phyloP scores from a whole-genome alignment of 2,329 filamentous ascomycete genomes.

The Mollisiaceae sp. region DNA sequence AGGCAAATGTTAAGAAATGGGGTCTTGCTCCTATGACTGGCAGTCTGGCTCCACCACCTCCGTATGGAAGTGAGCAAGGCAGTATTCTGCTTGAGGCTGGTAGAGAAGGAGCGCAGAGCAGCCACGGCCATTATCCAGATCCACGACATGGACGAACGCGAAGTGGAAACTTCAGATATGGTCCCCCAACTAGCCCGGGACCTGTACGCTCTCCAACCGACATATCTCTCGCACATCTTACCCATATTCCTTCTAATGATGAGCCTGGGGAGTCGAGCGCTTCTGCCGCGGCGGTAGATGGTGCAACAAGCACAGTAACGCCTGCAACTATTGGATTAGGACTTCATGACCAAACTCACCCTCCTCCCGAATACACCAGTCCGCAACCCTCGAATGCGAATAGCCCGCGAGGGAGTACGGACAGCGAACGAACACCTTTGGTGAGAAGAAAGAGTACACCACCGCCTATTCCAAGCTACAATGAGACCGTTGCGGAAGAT shows the following conservation, averaged over 20 bases:
- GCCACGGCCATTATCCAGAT: constrained; percentile 47
- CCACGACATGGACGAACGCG: constrained; percentile 70
- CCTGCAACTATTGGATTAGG: constrained; percentile 30
- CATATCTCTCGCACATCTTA: constrained; percentile 88
- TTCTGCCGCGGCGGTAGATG: constrained; percentile 40
- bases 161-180: constrained; percentile 78
- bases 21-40: constrained; percentile 95
- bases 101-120: constrained; percentile 57
- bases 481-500: constrained; percentile 41
- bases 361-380: constrained; percentile 75
- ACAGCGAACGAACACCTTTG: constrained; percentile 59
- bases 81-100: constrained; percentile 93
- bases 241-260: constrained; percentile 70
- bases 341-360: constrained; percentile 58
- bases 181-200: constrained; percentile 80
- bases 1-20: constrained; percentile 99
- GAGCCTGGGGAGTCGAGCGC: constrained; percentile 62
- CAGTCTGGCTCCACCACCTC: constrained; percentile 90
- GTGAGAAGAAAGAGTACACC: constrained; percentile 45
- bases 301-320: constrained; percentile 28
- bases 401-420: constrained; percentile 56
- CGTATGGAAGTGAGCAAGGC: constrained; percentile 95
- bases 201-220: constrained; percentile 91
- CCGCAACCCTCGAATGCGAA: constrained; percentile 64
- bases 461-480: constrained; percentile 45